Percentiles rank a stretch among this genome's conserved stretches.
phyloP scores from a whole-genome alignment of 805 yeast species.

The Metschnikowia noctiluminum region DNA sequence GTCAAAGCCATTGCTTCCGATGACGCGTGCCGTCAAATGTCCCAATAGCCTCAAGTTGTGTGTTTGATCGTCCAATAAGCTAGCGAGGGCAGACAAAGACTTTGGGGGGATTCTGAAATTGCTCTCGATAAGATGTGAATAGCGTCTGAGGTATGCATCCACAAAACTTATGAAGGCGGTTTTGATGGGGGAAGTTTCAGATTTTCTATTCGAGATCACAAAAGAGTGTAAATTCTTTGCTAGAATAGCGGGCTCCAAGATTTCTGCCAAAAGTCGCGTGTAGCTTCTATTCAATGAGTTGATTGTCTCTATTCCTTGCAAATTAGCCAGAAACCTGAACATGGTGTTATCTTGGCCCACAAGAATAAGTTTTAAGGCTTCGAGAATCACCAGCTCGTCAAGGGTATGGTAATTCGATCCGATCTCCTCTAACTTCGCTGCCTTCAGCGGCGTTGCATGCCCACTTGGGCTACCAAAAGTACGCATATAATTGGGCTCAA shows the following conservation, averaged over 20 bases:
- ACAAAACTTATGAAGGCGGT: conserved; percentile 57
- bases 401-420: conserved; percentile 4
- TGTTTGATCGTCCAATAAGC: conserved; percentile 48
- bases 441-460: neutral
- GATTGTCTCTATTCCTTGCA: conserved; percentile 43
- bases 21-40: conserved; percentile 37
- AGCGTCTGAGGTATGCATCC: conserved; percentile 34
- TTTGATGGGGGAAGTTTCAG: conserved; percentile 48
- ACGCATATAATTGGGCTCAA: neutral
- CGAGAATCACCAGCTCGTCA: conserved; percentile 35
- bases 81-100: conserved; percentile 35
- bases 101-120: conserved; percentile 27
- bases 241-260: conserved; percentile 72
- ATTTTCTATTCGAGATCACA: conserved; percentile 26
- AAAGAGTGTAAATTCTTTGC: conserved; percentile 44
- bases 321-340: conserved; percentile 43
- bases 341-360: conserved; percentile 61
- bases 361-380: conserved; percentile 50
- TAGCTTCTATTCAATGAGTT: conserved; percentile 50
- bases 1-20: conserved; percentile 41
- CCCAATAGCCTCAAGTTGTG: conserved; percentile 56
- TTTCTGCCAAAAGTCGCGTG: conserved; percentile 50
- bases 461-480: neutral
- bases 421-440: conserved; percentile 4
- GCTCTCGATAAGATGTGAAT: conserved; percentile 35